phyloP scores from a whole-genome alignment of 495 filamentous ascomycete genomes.

The Trichoderma erinaceum region DNA sequence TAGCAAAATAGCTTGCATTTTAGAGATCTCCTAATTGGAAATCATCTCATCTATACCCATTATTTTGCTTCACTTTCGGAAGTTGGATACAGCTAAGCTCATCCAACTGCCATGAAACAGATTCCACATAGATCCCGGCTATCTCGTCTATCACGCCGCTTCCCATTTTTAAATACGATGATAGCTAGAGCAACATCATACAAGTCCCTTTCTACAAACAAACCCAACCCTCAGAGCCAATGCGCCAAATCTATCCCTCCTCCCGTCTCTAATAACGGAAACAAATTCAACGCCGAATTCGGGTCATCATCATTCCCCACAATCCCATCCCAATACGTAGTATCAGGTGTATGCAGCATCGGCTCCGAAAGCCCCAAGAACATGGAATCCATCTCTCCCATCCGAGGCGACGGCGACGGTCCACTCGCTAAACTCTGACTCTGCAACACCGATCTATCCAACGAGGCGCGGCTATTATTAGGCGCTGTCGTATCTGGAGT shows the following conservation, averaged over 20 bases:
- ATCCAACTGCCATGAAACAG: background rate
- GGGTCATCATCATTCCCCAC: conserved; percentile 9
- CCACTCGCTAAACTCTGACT: background rate
- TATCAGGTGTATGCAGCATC: background rate
- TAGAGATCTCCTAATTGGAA: too few species aligned
- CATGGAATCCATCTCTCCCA: conserved; percentile 3
- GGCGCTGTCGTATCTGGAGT: background rate
- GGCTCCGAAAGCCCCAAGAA: conserved; percentile 11
- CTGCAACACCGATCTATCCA: conserved; percentile 11
- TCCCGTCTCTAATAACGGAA: conserved; percentile 14
- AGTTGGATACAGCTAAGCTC: background rate
- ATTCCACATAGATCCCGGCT: background rate
- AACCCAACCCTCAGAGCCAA: background rate
- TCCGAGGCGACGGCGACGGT: background rate
- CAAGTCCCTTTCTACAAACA: background rate
- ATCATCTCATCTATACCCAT: too few species aligned
- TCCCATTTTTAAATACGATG: background rate
- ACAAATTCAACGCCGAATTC: conserved; percentile 12
- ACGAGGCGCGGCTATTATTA: background rate
- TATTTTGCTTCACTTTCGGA: too few species aligned
- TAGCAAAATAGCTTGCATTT: too few species aligned
- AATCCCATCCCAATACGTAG: background rate
- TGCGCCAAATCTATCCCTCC: conserved; percentile 15
- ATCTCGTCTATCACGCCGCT: background rate
- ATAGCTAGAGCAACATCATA: too few species aligned